phyloP scores from a whole-genome alignment of 768 basidiomycete genomes.

The Favolaschia claudopus region DNA sequence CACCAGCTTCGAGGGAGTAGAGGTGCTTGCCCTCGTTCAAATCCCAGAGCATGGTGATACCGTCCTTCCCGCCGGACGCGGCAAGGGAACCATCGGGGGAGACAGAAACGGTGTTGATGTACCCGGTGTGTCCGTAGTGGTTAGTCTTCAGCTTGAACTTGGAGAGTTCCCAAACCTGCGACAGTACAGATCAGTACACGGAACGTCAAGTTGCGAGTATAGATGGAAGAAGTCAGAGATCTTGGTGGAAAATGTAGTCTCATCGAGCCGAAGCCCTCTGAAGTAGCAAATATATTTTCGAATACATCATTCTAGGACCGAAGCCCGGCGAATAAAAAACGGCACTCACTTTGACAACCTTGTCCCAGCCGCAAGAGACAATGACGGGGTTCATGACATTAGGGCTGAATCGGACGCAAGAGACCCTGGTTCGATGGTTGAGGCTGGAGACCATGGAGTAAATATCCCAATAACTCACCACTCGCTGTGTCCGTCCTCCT shows the following conservation, averaged over 20 bases:
- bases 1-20: conserved; percentile 98
- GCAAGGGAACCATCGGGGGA: conserved; percentile 99
- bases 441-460: background rate
- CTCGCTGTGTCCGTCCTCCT: conserved; percentile 97
- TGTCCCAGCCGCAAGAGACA: conserved; percentile 99
- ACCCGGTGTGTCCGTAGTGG: conserved; percentile 99
- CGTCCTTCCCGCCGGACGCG: conserved; percentile 99
- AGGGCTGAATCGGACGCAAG: conserved; percentile 99
- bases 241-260: conserved; percentile 79
- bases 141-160: conserved; percentile 99
- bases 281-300: conserved; percentile 85
- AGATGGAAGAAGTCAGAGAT: conserved; percentile 62
- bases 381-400: conserved; percentile 98
- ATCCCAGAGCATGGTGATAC: conserved; percentile 99
- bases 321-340: conserved; percentile 15
- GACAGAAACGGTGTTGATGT: conserved; percentile 98
- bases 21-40: conserved; percentile 99
- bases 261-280: conserved; percentile 73
- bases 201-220: conserved; percentile 5
- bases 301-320: conserved; percentile 41
- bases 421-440: conserved; percentile 70
- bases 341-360: conserved; percentile 93
- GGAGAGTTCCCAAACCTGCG: conserved; percentile 98
- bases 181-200: conserved; percentile 16
- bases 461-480: conserved; percentile 58